Base-by-base conservation (phyloP, 2,329 filamentous ascomycete species). In the Emmonsia crescens region DNA sequence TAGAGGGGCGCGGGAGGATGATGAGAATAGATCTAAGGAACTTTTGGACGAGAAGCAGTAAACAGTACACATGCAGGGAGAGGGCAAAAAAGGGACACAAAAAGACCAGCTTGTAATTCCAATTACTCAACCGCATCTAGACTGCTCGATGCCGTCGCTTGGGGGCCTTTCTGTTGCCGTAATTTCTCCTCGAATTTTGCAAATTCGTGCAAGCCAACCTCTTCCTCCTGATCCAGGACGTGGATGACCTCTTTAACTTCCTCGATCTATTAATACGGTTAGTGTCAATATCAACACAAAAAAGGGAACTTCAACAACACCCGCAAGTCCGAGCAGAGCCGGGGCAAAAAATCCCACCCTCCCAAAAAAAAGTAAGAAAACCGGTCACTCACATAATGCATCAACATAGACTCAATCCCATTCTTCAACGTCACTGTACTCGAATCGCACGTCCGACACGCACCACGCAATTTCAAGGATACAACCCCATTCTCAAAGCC, bases 341-440 rank as follows among this genome's bases (percentile, higher is more conserved):
- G 29, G 67, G 42, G 46, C n/a, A 58, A 51, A 55, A 31, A 59
- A 38, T n/a, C n/a, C n/a, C n/a, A n/a, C n/a, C n/a, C n/a, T n/a
- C n/a, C n/a, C 5, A 59, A 60, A 27, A 52, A 60, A 48, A 48
- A 16, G 9, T 24, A 14, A 10, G 19, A 38, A 60, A 60, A 21
- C 19, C n/a, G 42, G 54, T 29, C 49, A 85, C 88, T 83, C 75
- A 91, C 89, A 75, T 94, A 94, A 75, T 93, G 90, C 90, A 96
- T 96, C 73, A 97, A 76, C 94, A 99, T 97, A 67, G 89, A 90
- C 81, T 99, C 94, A 68, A 99, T 99, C 6, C 94, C 94, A 73
- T 95, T 97, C 81, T 96, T 96, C 67, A 99, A 77, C 36, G 94
- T 99, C 42, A 96, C 92, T 0, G 94, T 97, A 74, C 92, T 96